Evolutionary conservation across 345 rosid species (phyloP).

Genomic region (Dipteronia sinensis): DNA sequence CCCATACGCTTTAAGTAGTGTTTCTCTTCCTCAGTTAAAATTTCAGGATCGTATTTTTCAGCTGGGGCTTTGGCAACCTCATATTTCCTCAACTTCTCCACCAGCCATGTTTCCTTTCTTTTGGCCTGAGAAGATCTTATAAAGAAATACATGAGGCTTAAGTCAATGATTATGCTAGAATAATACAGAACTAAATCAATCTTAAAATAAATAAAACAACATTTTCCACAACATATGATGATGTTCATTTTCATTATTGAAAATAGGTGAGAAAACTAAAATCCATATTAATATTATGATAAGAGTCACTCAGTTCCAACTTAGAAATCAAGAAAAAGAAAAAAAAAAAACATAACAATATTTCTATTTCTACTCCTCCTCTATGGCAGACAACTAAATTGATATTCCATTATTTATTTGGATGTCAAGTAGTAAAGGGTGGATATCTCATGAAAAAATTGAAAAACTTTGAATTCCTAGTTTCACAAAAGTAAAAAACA

Average conservation of each 20-base stretch:
- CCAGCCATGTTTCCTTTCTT: slow-evolving; percentile 85
- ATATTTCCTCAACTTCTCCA: slow-evolving; percentile 83
- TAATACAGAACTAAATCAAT: not conserved
- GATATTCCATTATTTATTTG: not conserved
- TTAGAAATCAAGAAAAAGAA: not conserved
- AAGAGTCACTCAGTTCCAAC: not conserved
- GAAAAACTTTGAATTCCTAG: not conserved
- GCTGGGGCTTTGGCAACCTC: slow-evolving; percentile 57
- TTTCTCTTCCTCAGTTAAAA: slow-evolving; percentile 85
- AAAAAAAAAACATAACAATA: not conserved
- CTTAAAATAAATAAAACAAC: not conserved
- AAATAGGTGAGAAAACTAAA: slow-evolving; percentile 2
- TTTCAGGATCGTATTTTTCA: slow-evolving; percentile 78
- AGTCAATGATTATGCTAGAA: not conserved
- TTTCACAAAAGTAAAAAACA: not conserved
- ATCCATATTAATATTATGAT: not conserved
- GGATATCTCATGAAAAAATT: not conserved
- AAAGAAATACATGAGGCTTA: not conserved
- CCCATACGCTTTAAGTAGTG: slow-evolving; percentile 91
- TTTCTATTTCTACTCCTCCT: not conserved
- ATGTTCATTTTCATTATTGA: not conserved
- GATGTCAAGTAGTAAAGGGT: not conserved
- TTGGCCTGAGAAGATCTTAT: slow-evolving; percentile 56
- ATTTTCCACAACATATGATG: not conserved
- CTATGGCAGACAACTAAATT: not conserved